Conservation (phyloP, 2,329 filamentous ascomycete genomes). For the Calycina marina region DNA sequence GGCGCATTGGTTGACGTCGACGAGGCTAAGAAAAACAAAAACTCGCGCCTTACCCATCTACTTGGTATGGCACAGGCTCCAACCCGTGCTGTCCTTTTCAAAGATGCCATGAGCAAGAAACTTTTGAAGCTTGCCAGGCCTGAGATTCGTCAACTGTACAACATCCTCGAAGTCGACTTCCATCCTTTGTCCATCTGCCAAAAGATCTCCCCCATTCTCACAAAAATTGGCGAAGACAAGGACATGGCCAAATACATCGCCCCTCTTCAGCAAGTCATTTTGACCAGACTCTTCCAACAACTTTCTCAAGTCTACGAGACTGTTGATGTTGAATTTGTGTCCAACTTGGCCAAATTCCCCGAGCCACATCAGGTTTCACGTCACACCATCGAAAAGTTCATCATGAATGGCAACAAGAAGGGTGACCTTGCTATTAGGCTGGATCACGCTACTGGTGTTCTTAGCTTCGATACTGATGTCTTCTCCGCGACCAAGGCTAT, state of each 20-base stretch:
- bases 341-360: conserved; percentile 87
- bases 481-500: conserved; percentile 94
- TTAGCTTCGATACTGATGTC: conserved; percentile 96
- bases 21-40: conserved; percentile 97
- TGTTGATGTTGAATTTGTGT: conserved; percentile 84
- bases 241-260: conserved; percentile 97
- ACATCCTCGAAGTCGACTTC: conserved; percentile 98
- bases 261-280: conserved; percentile 94
- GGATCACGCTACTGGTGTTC: conserved; percentile 84
- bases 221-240: conserved; percentile 80
- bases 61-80: conserved; percentile 85
- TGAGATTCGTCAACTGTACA: conserved; percentile 94
- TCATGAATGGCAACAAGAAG: conserved; percentile 99
- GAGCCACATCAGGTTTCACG: conserved; percentile 88
- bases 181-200: conserved; percentile 97
- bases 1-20: conserved; percentile 95
- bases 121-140: conserved; percentile 83
- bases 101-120: conserved; percentile 88
- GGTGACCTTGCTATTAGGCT: conserved; percentile 92
- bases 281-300: conserved; percentile 97
- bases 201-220: conserved; percentile 93
- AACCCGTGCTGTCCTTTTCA: conserved; percentile 82
- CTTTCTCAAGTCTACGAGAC: conserved; percentile 98
- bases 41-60: conserved; percentile 88
- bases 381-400: conserved; percentile 96